Conservation (phyloP, 2,329 filamentous ascomycete genomes). For the Pezicula carpinea region DNA sequence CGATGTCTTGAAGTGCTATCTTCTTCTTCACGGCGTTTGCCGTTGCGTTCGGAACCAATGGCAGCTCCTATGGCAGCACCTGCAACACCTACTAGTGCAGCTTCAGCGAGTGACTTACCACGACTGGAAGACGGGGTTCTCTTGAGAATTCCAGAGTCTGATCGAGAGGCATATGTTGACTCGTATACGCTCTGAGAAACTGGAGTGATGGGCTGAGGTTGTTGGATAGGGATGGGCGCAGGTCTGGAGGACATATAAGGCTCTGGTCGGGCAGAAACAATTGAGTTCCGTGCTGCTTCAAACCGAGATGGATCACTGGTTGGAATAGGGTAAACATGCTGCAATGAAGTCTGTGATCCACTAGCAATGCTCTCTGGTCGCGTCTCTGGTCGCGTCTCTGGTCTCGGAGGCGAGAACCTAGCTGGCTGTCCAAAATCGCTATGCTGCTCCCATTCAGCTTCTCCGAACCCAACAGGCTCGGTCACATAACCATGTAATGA, state of each 20-base stretch:
- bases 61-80: constrained; percentile 45
- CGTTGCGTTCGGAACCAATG: constrained; percentile 34
- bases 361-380: constrained; percentile 31
- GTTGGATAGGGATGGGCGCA: constrained; percentile 67
- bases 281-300: constrained; percentile 50
- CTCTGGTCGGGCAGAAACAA: constrained; percentile 38
- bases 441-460: constrained; percentile 28
- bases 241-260: constrained; percentile 42
- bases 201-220: constrained; percentile 74
- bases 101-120: constrained; percentile 36
- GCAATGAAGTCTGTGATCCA: constrained; percentile 41
- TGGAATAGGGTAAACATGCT: constrained; percentile 62
- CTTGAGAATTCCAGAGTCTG: constrained; percentile 20
- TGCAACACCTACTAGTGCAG: constrained; percentile 43
- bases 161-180: constrained; percentile 31
- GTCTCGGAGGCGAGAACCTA: constrained; percentile 4
- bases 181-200: constrained; percentile 67
- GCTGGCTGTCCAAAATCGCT: constrained; percentile 25
- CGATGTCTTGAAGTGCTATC: constrained; percentile 14
- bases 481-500: constrained; percentile 53
- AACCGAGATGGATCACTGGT: constrained; percentile 61
- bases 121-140: constrained; percentile 23
- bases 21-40: constrained; percentile 13
- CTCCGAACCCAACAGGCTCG: constrained; percentile 51
- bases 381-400: background rate